These are phyloP conservation scores for Bassia scoparia DNA, from an alignment of 148 eudicot genomes.

Conservation along the genomic window DNA sequence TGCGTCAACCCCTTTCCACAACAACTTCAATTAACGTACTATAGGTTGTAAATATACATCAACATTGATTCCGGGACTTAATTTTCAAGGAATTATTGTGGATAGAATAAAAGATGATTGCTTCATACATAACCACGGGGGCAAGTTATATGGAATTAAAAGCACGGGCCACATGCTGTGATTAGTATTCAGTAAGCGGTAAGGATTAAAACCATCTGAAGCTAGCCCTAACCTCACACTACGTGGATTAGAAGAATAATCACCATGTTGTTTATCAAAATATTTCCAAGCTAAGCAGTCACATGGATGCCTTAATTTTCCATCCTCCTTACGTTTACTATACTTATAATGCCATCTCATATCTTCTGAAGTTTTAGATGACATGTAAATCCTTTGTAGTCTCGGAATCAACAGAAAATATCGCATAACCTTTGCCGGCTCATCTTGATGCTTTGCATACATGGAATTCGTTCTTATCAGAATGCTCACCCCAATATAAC, in stretches of 20 bases:
- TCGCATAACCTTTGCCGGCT: not conserved
- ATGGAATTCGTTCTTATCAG: not conserved
- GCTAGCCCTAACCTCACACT: not conserved
- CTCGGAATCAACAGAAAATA: too few relatives aligned
- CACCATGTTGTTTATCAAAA: not conserved
- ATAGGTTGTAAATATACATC: conserved; percentile 12
- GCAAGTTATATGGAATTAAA: conserved; percentile 9
- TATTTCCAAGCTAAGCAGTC: not conserved
- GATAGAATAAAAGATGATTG: not conserved
- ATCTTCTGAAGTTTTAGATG: too few relatives aligned
- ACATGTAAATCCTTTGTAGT: too few relatives aligned
- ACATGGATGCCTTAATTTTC: too few relatives aligned
- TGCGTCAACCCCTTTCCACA: conserved; percentile 12
- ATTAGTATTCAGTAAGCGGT: not conserved
- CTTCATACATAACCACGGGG: conserved; percentile 18
- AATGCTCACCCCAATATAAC: conserved; percentile 3
- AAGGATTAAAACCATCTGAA: conserved; percentile 14
- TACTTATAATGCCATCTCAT: too few relatives aligned
- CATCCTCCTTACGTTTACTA: too few relatives aligned
- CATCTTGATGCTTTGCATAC: not conserved
- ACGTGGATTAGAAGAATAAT: not conserved
- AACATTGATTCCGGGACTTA: not conserved
- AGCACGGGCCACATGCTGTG: conserved; percentile 10
- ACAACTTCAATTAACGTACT: conserved; percentile 12
- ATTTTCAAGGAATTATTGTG: not conserved